phyloP scores from a whole-genome alignment of 768 basidiomycete genomes.

The Saitozyma sp. region DNA sequence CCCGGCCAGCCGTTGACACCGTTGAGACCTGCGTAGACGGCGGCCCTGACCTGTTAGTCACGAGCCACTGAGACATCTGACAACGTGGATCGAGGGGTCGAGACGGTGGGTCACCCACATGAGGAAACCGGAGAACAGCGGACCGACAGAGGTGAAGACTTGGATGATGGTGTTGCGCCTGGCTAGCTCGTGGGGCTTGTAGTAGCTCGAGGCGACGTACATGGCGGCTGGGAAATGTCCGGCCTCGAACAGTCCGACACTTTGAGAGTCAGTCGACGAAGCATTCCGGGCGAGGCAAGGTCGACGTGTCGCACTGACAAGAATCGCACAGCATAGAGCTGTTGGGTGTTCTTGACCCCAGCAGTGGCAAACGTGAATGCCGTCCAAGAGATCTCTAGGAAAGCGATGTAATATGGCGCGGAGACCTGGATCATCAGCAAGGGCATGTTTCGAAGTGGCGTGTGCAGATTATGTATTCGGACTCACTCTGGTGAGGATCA shows the following conservation, averaged over 20 bases:
- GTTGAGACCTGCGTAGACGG: conserved; percentile 37
- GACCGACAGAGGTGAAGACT: conserved; percentile 32
- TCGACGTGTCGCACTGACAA: conserved; percentile 4
- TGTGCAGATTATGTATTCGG: too few species aligned
- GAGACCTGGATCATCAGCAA: conserved; percentile 27
- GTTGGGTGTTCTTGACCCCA: conserved; percentile 43
- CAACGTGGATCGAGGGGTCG: too few species aligned
- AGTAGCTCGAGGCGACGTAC: conserved; percentile 44
- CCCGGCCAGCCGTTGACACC: conserved; percentile 28
- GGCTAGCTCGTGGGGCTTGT: conserved; percentile 41
- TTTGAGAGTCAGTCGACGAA: conserved; percentile 48
- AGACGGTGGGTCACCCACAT: background rate
- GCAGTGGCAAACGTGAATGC: conserved; percentile 27
- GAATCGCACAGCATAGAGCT: conserved; percentile 34
- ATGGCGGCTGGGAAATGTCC: conserved; percentile 40
- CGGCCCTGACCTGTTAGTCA: conserved; percentile 12
- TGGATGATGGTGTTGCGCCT: conserved; percentile 45
- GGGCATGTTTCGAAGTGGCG: conserved; percentile 39
- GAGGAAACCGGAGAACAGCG: conserved; percentile 39
- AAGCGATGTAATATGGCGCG: background rate
- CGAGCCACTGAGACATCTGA: too few species aligned
- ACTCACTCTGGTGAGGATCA: conserved; percentile 37
- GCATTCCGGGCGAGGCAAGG: conserved; percentile 33
- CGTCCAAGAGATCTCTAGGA: background rate
- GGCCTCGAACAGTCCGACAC: conserved; percentile 35